These are phyloP conservation scores for Rhodomyrtus tomentosa DNA, from an alignment of 345 rosid genomes.

Conservation along the genomic window DNA sequence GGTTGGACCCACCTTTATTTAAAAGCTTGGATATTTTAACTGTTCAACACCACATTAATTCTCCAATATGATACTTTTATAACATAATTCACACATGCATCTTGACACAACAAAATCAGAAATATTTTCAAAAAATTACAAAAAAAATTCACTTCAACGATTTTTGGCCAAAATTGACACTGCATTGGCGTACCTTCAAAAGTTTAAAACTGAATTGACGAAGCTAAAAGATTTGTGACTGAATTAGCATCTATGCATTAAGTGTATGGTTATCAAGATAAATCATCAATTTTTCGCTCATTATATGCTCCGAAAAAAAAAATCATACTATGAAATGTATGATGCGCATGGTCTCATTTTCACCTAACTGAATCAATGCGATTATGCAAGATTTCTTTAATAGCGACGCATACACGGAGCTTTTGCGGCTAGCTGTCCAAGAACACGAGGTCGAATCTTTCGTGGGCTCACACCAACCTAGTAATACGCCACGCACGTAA, in stretches of 20 bases:
- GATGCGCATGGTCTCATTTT: background rate
- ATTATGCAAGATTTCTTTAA: background rate
- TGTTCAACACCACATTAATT: no score
- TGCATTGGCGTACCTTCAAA: background rate
- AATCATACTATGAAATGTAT: background rate
- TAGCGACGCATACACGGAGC: background rate
- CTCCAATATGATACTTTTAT: no score
- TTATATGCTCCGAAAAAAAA: background rate
- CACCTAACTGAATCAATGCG: background rate
- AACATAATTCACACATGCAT: no score
- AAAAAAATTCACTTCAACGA: rapidly evolving
- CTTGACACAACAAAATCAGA: rapidly evolving
- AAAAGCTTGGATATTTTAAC: no score
- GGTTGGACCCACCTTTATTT: no score
- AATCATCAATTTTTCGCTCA: no score
- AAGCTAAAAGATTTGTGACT: rapidly evolving
- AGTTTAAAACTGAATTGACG: background rate
- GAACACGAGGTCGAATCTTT: background rate
- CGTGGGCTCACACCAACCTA: background rate
- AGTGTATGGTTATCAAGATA: rapidly evolving
- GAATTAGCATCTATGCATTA: background rate
- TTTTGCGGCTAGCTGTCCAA: no score
- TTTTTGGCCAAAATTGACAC: background rate
- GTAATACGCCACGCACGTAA: background rate
- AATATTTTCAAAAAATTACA: background rate